Conservation (phyloP, 2,329 filamentous ascomycete species). For the Pleoardoris graminearum region DNA sequence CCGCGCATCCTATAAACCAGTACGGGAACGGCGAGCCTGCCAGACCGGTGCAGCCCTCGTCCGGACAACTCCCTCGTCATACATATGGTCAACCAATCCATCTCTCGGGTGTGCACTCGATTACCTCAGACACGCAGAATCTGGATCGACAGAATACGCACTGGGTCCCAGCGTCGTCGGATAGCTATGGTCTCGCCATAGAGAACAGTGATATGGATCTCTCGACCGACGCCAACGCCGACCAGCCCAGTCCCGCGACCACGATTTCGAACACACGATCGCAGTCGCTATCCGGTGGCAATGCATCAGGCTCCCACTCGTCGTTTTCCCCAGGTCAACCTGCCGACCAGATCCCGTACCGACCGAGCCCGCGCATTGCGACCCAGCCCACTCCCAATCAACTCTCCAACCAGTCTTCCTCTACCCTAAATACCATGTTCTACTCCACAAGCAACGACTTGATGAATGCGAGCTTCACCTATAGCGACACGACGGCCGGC, state of each 20-base stretch:
- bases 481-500: neutral
- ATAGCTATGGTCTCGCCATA: slow-evolving; percentile 11
- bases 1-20: slow-evolving; percentile 31
- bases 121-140: slow-evolving; percentile 28
- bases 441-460: slow-evolving; percentile 20
- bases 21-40: slow-evolving; percentile 23
- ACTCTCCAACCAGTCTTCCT: neutral
- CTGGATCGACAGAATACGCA: slow-evolving; percentile 7
- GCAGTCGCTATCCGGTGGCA: slow-evolving; percentile 26
- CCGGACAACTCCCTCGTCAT: no score
- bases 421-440: slow-evolving; percentile 13
- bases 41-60: slow-evolving; percentile 3
- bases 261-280: slow-evolving; percentile 20
- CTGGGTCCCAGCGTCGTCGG: slow-evolving; percentile 12
- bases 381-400: slow-evolving; percentile 12
- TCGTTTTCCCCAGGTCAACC: slow-evolving; percentile 40
- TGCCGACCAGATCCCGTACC: slow-evolving; percentile 33
- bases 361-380: slow-evolving; percentile 29
- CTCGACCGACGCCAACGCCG: slow-evolving; percentile 31
- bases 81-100: no score
- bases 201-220: slow-evolving; percentile 44
- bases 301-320: slow-evolving; percentile 39
- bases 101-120: slow-evolving; percentile 20
- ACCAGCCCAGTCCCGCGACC: slow-evolving; percentile 41
- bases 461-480: slow-evolving; percentile 12